Conservation (phyloP, 345 rosid species). For the Lagerstroemia speciosa region DNA sequence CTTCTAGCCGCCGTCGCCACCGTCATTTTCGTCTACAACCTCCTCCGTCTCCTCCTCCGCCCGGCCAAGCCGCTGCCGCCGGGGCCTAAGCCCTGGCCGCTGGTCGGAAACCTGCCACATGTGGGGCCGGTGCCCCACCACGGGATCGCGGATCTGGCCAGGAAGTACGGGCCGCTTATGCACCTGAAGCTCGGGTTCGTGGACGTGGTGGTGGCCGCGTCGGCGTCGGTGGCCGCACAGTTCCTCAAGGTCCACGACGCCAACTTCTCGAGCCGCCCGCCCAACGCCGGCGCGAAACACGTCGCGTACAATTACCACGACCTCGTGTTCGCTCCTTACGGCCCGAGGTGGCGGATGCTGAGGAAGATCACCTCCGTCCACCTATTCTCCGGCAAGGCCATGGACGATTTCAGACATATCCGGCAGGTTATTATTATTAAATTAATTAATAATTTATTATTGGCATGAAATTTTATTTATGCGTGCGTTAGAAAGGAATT, state of each 20-base stretch:
- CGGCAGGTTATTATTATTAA: constrained; percentile 46
- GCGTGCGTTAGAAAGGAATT: too few relatives aligned
- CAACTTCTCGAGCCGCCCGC: constrained; percentile 85
- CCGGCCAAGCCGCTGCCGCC: constrained; percentile 53
- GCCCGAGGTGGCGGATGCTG: constrained; percentile 77
- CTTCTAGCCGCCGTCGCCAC: not conserved
- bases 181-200: constrained; percentile 69
- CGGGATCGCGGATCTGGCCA: constrained; percentile 44
- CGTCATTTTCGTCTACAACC: constrained; percentile 17
- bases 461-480: too few relatives aligned
- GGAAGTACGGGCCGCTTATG: constrained; percentile 65
- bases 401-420: constrained; percentile 63
- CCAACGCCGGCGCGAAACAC: constrained; percentile 80
- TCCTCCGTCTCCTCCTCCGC: constrained; percentile 20
- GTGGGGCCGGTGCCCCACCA: constrained; percentile 74
- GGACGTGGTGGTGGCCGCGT: constrained; percentile 71
- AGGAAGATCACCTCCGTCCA: constrained; percentile 76
- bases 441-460: not conserved
- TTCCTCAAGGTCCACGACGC: constrained; percentile 67
- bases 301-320: constrained; percentile 87
- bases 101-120: constrained; percentile 82
- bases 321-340: constrained; percentile 89
- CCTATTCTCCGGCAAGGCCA: constrained; percentile 79
- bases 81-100: constrained; percentile 85
- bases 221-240: constrained; percentile 77